Evolutionary conservation across 805 yeast species (phyloP).

Genomic region (Blastobotrys mokoenaii): DNA sequence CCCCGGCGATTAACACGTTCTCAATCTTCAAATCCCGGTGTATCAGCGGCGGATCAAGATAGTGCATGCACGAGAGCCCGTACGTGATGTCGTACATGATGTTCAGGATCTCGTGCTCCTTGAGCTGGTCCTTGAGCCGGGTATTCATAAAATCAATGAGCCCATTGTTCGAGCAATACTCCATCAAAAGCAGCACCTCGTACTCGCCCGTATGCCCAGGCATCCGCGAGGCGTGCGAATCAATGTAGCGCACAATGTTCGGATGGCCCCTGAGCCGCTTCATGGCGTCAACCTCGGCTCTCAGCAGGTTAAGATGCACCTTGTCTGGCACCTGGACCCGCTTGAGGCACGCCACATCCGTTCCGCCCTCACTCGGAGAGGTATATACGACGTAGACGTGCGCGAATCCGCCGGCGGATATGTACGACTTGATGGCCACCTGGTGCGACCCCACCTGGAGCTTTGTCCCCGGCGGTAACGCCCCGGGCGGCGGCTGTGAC

Average conservation of each 20-base stretch:
- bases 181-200: conserved; percentile 90
- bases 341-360: conserved; percentile 68
- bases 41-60: conserved; percentile 53
- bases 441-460: conserved; percentile 79
- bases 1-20: conserved; percentile 66
- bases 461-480: conserved; percentile 67
- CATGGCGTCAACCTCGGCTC: conserved; percentile 98
- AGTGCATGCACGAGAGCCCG: conserved; percentile 84
- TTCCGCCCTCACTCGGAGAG: conserved; percentile 45
- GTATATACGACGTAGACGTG: conserved; percentile 80
- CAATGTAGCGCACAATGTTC: conserved; percentile 83
- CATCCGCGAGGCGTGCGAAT: conserved; percentile 85
- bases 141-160: conserved; percentile 83
- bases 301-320: conserved; percentile 63
- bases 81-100: conserved; percentile 75
- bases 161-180: conserved; percentile 80
- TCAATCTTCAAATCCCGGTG: conserved; percentile 94
- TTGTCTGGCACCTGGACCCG: conserved; percentile 95
- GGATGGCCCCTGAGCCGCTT: conserved; percentile 70
- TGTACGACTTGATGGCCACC: conserved; percentile 57
- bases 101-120: conserved; percentile 66
- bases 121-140: conserved; percentile 66
- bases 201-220: conserved; percentile 40
- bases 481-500: conserved; percentile 41
- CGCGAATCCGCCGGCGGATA: conserved; percentile 91